Conservation (phyloP, 257 asterid species). For the Primulina tabacum region DNA sequence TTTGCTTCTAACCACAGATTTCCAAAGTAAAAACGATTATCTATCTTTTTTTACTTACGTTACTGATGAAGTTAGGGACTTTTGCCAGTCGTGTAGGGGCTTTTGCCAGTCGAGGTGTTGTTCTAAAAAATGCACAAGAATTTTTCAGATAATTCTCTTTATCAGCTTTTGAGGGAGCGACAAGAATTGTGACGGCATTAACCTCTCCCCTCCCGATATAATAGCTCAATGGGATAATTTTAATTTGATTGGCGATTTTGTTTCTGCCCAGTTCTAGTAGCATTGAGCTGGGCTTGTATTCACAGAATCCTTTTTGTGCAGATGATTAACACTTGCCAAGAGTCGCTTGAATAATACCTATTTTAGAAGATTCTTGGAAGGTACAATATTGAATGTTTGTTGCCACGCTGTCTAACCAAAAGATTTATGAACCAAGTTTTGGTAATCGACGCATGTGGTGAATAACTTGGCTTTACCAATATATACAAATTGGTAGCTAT, state of each 20-base stretch:
- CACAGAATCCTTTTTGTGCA: conserved; percentile 64
- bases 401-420: conserved; percentile 34
- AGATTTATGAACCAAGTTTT: conserved; percentile 32
- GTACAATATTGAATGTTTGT: conserved; percentile 36
- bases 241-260: conserved; percentile 12
- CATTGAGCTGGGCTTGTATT: conserved; percentile 47
- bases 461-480: conserved; percentile 29
- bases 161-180: conserved; percentile 6
- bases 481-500: conserved; percentile 8
- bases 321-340: conserved; percentile 49
- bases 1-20: conserved; percentile 23
- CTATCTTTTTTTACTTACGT: background rate
- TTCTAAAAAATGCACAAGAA: background rate
- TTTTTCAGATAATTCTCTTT: background rate
- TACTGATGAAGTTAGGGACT: conserved; percentile 9
- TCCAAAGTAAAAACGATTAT: conserved; percentile 8
- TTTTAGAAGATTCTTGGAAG: conserved; percentile 40
- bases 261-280: conserved; percentile 37
- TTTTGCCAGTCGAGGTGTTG: conserved; percentile 21
- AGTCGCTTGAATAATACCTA: conserved; percentile 38
- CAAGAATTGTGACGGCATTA: conserved; percentile 16
- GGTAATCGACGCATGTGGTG: conserved; percentile 37
- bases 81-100: conserved; percentile 5
- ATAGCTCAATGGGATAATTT: conserved; percentile 1
- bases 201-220: conserved; percentile 16